These are phyloP conservation scores for Akanthomyces lecanii DNA, from an alignment of 2,329 filamentous ascomycete species.

Conservation along the genomic window DNA sequence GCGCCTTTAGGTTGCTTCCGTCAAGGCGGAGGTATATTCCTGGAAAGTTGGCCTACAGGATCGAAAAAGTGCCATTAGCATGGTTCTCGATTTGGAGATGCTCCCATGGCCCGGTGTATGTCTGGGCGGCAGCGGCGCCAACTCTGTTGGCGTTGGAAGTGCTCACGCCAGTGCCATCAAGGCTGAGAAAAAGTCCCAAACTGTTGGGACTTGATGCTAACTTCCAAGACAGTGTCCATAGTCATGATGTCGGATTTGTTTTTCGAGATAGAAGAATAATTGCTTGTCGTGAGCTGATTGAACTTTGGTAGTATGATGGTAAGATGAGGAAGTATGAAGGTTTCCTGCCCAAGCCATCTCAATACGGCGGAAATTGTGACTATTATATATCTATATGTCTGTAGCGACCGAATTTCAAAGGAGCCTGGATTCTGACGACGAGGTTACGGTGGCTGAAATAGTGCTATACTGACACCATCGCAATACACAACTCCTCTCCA, in stretches of 20 bases:
- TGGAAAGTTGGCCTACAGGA: background rate
- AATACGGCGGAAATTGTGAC: background rate
- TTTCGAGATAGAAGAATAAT: too few species aligned
- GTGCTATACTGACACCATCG: background rate
- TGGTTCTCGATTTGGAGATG: background rate
- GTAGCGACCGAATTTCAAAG: background rate
- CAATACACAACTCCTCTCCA: background rate
- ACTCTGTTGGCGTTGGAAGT: background rate
- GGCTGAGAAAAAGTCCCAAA: background rate
- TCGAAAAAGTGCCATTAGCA: background rate
- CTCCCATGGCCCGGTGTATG: background rate
- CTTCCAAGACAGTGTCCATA: background rate
- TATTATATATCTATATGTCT: background rate
- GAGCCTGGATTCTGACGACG: too few species aligned
- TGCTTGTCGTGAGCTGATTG: background rate
- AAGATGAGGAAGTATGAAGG: background rate
- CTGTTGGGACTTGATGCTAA: background rate
- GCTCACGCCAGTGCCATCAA: background rate
- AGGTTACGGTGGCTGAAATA: too few species aligned
- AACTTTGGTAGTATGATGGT: background rate
- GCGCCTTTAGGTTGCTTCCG: background rate
- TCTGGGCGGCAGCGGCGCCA: background rate
- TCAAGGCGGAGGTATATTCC: background rate
- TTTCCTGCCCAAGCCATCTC: background rate
- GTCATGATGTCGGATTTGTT: background rate